Evolutionary conservation across 2,329 filamentous ascomycete species (phyloP).

Genomic region (Fusarium sororula): DNA sequence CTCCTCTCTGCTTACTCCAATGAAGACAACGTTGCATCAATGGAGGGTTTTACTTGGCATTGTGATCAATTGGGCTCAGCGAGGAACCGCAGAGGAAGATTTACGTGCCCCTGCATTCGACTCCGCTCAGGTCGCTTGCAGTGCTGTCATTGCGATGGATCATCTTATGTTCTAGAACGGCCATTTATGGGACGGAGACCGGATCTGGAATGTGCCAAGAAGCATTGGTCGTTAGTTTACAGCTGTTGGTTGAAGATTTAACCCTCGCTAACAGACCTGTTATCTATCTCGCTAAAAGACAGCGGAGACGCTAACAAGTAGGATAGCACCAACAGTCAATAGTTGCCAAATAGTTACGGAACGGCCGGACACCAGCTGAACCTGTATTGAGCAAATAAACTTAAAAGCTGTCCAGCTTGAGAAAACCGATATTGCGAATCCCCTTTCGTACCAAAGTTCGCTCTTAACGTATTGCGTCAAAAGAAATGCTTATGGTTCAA

Average conservation of each 20-base stretch:
- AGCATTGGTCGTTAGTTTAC: not conserved
- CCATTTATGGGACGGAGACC: not conserved
- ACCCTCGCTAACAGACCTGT: not conserved
- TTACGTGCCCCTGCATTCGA: not conserved
- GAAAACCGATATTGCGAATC: not conserved
- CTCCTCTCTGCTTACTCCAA: not conserved
- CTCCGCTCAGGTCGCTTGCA: not conserved
- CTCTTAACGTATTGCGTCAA: not conserved
- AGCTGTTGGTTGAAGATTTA: not conserved
- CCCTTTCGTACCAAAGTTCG: not conserved
- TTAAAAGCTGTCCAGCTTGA: not conserved
- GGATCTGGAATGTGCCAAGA: not conserved
- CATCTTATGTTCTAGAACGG: not conserved
- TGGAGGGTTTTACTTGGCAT: not conserved
- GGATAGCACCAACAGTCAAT: not conserved
- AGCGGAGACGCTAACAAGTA: not conserved
- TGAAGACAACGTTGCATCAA: not conserved
- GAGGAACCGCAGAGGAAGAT: not conserved
- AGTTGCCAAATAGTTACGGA: not conserved
- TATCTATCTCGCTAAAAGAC: not conserved
- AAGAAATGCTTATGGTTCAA: not conserved
- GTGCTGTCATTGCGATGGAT: not conserved
- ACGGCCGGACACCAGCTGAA: not conserved
- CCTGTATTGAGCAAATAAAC: not conserved
- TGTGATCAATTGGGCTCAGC: not conserved